phyloP scores from a whole-genome alignment of 2,329 filamentous ascomycete species.

The Fusarium stilboides region DNA sequence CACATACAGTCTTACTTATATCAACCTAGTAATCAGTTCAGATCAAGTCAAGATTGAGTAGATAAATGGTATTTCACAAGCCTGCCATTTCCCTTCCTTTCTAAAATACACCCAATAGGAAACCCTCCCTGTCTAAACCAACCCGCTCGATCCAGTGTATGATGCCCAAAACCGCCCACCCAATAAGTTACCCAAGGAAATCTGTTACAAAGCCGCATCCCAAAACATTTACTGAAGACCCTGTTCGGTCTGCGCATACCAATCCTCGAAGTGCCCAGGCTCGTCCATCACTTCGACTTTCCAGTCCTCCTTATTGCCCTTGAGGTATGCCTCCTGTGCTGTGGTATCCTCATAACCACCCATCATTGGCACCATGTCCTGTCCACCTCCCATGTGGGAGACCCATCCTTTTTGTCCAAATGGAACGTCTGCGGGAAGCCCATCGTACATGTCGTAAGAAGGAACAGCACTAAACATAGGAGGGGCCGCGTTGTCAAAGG shows the following conservation, averaged over 20 bases:
- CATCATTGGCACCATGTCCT: constrained; percentile 27
- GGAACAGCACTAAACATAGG: constrained; percentile 22
- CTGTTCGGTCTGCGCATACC: constrained; percentile 52
- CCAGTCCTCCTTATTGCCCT: constrained; percentile 55
- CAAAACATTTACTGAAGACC: constrained; percentile 28
- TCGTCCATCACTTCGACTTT: constrained; percentile 54
- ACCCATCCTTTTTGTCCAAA: constrained; percentile 37
- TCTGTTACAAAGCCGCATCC: constrained; percentile 5
- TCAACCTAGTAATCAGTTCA: background rate
- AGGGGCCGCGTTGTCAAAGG: constrained; percentile 16
- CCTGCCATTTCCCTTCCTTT: constrained; percentile 3
- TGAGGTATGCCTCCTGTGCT: constrained; percentile 52
- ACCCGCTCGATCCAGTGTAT: constrained; percentile 26
- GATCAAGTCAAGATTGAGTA: background rate
- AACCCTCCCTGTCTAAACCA: constrained; percentile 32
- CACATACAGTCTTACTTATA: background rate
- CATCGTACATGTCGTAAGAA: constrained; percentile 34
- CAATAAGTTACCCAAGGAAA: constrained; percentile 25
- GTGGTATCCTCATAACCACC: constrained; percentile 27
- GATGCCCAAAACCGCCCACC: constrained; percentile 18
- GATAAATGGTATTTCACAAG: background rate
- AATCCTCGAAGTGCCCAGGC: constrained; percentile 52
- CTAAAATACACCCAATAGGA: constrained; percentile 12
- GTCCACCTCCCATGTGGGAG: constrained; percentile 15
- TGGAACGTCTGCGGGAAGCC: constrained; percentile 19